Conservation (phyloP, 441 rosid species). For the Raphanus hybrid region DNA sequence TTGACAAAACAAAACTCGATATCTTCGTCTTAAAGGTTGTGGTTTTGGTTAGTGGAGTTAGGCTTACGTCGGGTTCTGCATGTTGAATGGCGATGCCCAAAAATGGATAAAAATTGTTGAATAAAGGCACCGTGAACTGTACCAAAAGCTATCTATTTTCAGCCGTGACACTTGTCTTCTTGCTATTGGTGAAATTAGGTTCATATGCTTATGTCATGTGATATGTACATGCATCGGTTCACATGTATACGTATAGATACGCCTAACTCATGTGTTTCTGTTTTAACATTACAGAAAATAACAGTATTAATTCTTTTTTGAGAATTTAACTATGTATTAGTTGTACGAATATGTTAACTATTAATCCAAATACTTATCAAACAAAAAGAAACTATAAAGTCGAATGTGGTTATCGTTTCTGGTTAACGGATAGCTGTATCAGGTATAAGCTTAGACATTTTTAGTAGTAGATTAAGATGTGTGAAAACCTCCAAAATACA, state of each 20-base stretch:
- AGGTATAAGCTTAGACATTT: neutral
- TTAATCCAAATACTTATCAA: neutral
- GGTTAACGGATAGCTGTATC: slow-evolving; percentile 8
- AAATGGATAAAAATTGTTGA: slow-evolving; percentile 45
- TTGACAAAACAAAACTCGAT: neutral
- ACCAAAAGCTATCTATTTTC: slow-evolving; percentile 33
- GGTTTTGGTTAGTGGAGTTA: slow-evolving; percentile 45
- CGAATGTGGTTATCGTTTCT: neutral
- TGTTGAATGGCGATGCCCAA: slow-evolving; percentile 61
- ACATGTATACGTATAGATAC: slow-evolving; percentile 34
- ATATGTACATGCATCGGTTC: slow-evolving; percentile 38
- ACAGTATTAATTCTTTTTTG: neutral
- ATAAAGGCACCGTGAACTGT: slow-evolving; percentile 46
- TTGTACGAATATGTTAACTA: neutral
- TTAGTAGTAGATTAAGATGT: neutral
- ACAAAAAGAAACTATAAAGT: neutral
- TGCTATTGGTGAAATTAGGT: slow-evolving; percentile 43
- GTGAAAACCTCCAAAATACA: neutral
- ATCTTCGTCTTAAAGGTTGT: slow-evolving; percentile 28
- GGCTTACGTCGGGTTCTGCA: slow-evolving; percentile 64
- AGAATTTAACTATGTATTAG: neutral
- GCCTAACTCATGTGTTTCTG: slow-evolving; percentile 33
- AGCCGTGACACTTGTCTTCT: slow-evolving; percentile 42
- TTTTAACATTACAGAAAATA: neutral
- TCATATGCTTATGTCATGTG: slow-evolving; percentile 33